Evolutionary conservation across 2,329 filamentous ascomycete genomes (phyloP).

Genomic region (Sclerotinia minor): DNA sequence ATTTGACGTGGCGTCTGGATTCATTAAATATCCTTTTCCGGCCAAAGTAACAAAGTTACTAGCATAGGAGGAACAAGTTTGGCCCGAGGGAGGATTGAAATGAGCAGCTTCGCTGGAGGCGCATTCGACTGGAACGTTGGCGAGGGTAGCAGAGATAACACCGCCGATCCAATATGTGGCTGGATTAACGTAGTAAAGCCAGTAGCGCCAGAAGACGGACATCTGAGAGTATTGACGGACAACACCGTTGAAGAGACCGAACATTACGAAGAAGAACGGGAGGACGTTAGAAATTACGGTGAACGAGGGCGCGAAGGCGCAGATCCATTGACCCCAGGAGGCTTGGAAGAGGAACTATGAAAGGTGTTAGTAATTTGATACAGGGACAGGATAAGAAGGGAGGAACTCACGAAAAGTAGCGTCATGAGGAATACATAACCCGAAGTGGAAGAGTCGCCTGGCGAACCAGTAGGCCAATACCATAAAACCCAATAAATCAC

Average conservation of each 20-base stretch:
- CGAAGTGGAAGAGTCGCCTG: slow-evolving; percentile 61
- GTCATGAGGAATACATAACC: slow-evolving; percentile 80
- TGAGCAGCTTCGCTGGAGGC: slow-evolving; percentile 54
- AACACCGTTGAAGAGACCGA: slow-evolving; percentile 76
- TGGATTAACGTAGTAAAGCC: slow-evolving; percentile 64
- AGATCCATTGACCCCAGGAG: slow-evolving; percentile 75
- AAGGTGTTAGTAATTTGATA: not conserved
- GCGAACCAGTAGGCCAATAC: slow-evolving; percentile 75
- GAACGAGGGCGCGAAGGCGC: slow-evolving; percentile 76
- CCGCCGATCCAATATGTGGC: slow-evolving; percentile 70
- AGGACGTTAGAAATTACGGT: slow-evolving; percentile 70
- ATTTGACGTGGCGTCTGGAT: slow-evolving; percentile 55
- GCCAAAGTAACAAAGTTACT: slow-evolving; percentile 52
- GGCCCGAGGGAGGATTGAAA: slow-evolving; percentile 64
- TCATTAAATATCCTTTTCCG: slow-evolving; percentile 62
- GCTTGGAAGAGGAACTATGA: slow-evolving; percentile 40
- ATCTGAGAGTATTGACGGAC: slow-evolving; percentile 64
- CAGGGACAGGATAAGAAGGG: not conserved
- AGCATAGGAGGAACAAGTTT: slow-evolving; percentile 67
- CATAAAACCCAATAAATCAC: slow-evolving; percentile 72
- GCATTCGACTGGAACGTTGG: slow-evolving; percentile 52
- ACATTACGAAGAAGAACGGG: slow-evolving; percentile 49
- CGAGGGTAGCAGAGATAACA: slow-evolving; percentile 63
- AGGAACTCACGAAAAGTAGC: slow-evolving; percentile 57
- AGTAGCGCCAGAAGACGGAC: slow-evolving; percentile 40